A percentile compares a stretch with the other conserved stretches of the same genome.
phyloP scores from a whole-genome alignment of 768 basidiomycete genomes.

The Dioszegia aurantiaca region DNA sequence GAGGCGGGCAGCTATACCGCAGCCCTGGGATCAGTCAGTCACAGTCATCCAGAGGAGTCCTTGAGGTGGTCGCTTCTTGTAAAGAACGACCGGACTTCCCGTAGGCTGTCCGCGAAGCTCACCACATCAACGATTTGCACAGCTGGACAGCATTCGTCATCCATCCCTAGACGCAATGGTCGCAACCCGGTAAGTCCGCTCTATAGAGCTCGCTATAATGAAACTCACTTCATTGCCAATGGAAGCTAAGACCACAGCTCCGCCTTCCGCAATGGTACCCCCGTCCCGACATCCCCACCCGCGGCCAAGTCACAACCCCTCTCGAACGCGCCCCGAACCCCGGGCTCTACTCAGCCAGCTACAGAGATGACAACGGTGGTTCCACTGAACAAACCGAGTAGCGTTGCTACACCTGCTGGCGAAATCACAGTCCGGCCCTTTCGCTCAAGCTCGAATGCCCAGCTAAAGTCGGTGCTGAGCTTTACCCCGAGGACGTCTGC shows the following conservation, averaged over 20 bases:
- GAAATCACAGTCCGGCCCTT: conserved; percentile 49
- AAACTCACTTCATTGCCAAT: too few relatives aligned
- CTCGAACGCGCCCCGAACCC: background rate
- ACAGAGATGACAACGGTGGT: conserved; percentile 34
- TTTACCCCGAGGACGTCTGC: conserved; percentile 81
- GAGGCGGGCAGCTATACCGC: too few relatives aligned
- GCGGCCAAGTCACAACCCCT: background rate
- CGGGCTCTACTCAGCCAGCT: background rate
- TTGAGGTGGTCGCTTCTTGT: too few relatives aligned
- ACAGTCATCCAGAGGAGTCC: too few relatives aligned
- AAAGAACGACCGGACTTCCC: too few relatives aligned
- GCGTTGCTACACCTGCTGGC: conserved; percentile 35
- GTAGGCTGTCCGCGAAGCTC: too few relatives aligned
- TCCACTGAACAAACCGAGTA: conserved; percentile 22
- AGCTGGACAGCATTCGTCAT: conserved; percentile 7
- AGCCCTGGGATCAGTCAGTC: too few relatives aligned
- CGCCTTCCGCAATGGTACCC: background rate
- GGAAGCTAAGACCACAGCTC: conserved; percentile 1
- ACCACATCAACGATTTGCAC: too few relatives aligned
- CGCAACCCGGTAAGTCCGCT: conserved; percentile 24
- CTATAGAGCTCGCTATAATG: too few relatives aligned
- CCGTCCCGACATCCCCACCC: conserved; percentile 8
- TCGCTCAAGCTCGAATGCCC: conserved; percentile 70
- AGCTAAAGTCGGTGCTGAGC: conserved; percentile 74
- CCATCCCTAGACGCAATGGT: conserved; percentile 18